These are phyloP conservation scores for Cladobotryum mycophilum DNA, from an alignment of 2,329 filamentous ascomycete species.

Conservation along the genomic window DNA sequence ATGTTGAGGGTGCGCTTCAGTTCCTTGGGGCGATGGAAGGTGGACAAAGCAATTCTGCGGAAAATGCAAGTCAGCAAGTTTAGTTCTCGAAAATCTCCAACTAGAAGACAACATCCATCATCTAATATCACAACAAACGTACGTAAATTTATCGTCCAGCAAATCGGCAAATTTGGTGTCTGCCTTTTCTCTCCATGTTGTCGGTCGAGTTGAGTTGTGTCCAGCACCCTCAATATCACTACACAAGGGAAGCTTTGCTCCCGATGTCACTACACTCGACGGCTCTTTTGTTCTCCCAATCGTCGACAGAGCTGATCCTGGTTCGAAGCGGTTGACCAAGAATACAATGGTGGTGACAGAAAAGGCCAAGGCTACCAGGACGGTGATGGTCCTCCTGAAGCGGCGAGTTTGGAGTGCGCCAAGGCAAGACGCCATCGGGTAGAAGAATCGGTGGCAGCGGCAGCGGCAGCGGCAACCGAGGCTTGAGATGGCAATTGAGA, in stretches of 20 bases:
- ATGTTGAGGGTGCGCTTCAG: conserved; percentile 25
- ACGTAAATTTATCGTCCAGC: conserved; percentile 28
- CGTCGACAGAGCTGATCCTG: not conserved
- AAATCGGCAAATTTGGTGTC: conserved; percentile 20
- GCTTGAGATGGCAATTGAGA: not conserved
- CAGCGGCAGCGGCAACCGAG: too few relatives aligned
- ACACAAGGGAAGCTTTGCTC: conserved; percentile 2
- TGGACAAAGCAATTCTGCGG: conserved; percentile 31
- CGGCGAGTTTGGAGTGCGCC: conserved; percentile 8
- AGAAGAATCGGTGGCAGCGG: not conserved
- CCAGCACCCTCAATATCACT: not conserved
- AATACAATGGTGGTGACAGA: conserved; percentile 8
- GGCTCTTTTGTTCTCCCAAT: not conserved
- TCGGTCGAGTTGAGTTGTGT: conserved; percentile 1
- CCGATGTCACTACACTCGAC: not conserved
- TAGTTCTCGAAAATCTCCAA: not conserved
- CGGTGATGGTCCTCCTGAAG: conserved; percentile 7
- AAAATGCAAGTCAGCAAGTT: not conserved
- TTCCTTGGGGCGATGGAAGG: conserved; percentile 30
- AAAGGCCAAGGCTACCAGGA: conserved; percentile 6
- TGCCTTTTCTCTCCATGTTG: conserved; percentile 6
- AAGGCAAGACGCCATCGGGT: conserved; percentile 5
- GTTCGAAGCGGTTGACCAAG: conserved; percentile 1
- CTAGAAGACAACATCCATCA: too few relatives aligned
- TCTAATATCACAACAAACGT: conserved; percentile 7